Base-by-base conservation (phyloP, 2,329 filamentous ascomycete genomes). In the Stachybotrys chartarum region DNA sequence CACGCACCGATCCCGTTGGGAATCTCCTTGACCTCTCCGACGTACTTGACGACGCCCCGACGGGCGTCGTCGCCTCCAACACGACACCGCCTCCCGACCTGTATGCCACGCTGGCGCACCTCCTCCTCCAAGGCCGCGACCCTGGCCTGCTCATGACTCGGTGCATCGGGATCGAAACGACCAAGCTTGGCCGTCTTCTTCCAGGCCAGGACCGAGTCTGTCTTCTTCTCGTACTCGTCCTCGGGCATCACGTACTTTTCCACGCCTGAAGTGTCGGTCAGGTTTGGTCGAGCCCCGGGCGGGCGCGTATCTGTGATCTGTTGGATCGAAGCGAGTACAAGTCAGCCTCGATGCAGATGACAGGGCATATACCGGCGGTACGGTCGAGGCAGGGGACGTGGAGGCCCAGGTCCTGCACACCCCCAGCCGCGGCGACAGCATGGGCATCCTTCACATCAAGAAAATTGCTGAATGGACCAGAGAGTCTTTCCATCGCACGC, bases 101-200 rank as follows among this genome's bases (percentile, higher is more conserved):
- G 75, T 61, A 89, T 87, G 73, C 87, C 85, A 69, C 86, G 83
- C 55, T 81, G 79, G 60, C 80, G 75, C 60, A 96, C 78, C 66
- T 95, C 90, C 55, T 82, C 81, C 61, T 85, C 79, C 47, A 86
- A 80, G 45, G 86, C 85, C 16, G 82, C 79, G 56, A 88, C 76
- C 69, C 89, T 89, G 59, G 89, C 82, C 67, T 90, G 79, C 68
- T 91, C 86, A 24, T 88, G 82, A 57, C 79, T 83, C 17, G 88
- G 85, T 7, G 91, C 90, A 63, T 87, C 80, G 12, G 94, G 94
- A 68, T 97, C 91, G 73, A 99, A 99, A 42, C 94, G 90, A 52
- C 94, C 94, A n/a, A 97, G 83, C 70, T 95, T 92, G 71, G 96
- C 86, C n/a, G 85, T 78, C 75, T 90, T 93, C 75, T 99, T 99